These are phyloP conservation scores for Leccinum boreale DNA, from an alignment of 768 basidiomycete species.

Conservation along the genomic window DNA sequence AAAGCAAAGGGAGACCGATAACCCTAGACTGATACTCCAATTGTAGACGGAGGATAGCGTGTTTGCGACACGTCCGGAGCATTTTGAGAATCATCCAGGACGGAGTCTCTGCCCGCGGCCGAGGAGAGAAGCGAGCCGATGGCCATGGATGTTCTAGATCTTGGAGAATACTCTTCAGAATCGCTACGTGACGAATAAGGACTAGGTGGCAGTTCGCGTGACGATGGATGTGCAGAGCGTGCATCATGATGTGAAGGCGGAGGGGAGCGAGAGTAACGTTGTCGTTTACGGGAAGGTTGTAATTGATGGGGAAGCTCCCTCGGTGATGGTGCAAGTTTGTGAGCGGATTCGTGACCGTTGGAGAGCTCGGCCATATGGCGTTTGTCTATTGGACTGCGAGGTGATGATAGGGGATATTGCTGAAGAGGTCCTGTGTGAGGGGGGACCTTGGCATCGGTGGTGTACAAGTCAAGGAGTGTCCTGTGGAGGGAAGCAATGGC, in stretches of 20 bases:
- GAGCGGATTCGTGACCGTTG: slow-evolving; percentile 15
- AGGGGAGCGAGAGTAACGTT: slow-evolving; percentile 60
- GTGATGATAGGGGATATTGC: slow-evolving; percentile 39
- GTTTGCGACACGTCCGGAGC: slow-evolving; percentile 16
- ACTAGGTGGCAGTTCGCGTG: slow-evolving; percentile 62
- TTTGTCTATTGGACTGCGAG: slow-evolving; percentile 28
- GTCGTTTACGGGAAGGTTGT: slow-evolving; percentile 57
- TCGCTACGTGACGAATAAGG: slow-evolving; percentile 71
- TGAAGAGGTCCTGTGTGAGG: slow-evolving; percentile 20
- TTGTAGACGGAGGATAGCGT: slow-evolving; percentile 15
- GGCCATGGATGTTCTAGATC: slow-evolving; percentile 72
- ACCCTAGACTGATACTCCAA: slow-evolving; percentile 24
- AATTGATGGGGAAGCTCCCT: slow-evolving; percentile 33
- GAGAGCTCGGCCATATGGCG: slow-evolving; percentile 14
- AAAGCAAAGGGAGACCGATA: slow-evolving; percentile 2
- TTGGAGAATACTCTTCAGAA: slow-evolving; percentile 67
- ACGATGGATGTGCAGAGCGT: slow-evolving; percentile 33
- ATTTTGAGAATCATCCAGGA: slow-evolving; percentile 26
- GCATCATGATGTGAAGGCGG: slow-evolving; percentile 36
- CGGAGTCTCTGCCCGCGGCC: slow-evolving; percentile 33
- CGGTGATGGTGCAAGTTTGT: slow-evolving; percentile 5
- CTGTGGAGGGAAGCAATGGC: slow-evolving; percentile 68
- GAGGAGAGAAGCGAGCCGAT: slow-evolving; percentile 70
- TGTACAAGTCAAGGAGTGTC: slow-evolving; percentile 61
- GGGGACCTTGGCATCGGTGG: slow-evolving; percentile 29